These are phyloP conservation scores for Avena eriantha DNA, from an alignment of 176 grass and related monocot genomes.

Conservation along the genomic window DNA sequence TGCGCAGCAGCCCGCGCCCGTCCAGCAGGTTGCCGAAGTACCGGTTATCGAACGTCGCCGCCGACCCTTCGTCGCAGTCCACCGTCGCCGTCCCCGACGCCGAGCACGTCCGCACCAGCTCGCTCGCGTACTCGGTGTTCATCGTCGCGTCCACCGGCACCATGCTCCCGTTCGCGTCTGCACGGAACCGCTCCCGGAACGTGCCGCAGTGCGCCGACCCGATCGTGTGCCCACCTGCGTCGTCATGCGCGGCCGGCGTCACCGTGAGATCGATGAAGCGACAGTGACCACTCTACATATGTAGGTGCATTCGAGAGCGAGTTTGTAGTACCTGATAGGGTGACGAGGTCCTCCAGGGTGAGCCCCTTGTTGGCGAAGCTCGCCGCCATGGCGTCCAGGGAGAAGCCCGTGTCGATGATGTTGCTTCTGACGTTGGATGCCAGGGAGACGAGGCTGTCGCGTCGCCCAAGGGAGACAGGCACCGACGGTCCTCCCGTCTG, in stretches of 20 bases:
- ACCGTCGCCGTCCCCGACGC: constrained; percentile 45
- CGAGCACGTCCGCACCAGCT: constrained; percentile 65
- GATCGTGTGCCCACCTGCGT: constrained; percentile 82
- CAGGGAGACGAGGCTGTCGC: constrained; percentile 68
- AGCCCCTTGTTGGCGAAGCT: constrained; percentile 82
- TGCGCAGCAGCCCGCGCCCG: constrained; percentile 72
- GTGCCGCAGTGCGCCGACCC: constrained; percentile 87
- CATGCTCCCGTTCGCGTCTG: constrained; percentile 63
- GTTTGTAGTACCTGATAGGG: constrained; percentile 70
- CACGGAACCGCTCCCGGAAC: constrained; percentile 83
- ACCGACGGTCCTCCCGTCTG: constrained; percentile 88
- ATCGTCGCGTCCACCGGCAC: constrained; percentile 67
- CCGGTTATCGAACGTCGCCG: constrained; percentile 74
- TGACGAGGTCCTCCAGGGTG: constrained; percentile 76
- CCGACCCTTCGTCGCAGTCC: constrained; percentile 71
- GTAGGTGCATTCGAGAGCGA: neutral
- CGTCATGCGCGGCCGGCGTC: neutral
- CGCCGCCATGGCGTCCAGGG: constrained; percentile 67
- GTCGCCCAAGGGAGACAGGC: constrained; percentile 61
- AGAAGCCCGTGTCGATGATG: constrained; percentile 94
- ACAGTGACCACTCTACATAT: neutral
- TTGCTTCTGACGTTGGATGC: constrained; percentile 82
- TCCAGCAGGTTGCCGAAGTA: constrained; percentile 82
- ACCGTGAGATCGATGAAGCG: neutral
- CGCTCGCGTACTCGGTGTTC: constrained; percentile 70